phyloP scores from a whole-genome alignment of 768 basidiomycete genomes.

The Rhodotorula diobovata region DNA sequence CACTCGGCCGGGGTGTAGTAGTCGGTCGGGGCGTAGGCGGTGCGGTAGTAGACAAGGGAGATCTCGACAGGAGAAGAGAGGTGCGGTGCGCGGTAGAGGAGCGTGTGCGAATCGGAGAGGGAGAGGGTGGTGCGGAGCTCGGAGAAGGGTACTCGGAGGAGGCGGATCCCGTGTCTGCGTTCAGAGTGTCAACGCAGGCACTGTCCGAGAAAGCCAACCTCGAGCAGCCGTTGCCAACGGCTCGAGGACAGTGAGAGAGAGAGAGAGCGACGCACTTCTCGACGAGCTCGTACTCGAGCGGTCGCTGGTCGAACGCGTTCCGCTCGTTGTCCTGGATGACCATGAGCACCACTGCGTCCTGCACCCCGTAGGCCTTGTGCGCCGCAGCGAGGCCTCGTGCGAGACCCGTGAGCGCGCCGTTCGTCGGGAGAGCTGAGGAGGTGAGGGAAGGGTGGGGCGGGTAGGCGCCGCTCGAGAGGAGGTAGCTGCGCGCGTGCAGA shows the following conservation, averaged over 20 bases:
- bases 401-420: constrained; percentile 65
- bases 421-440: constrained; percentile 63
- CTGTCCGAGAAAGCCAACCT: no score
- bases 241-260: background rate
- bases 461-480: constrained; percentile 63
- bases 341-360: constrained; percentile 62
- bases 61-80: constrained; percentile 57
- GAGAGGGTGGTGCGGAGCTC: constrained; percentile 61
- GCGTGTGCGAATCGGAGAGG: constrained; percentile 47
- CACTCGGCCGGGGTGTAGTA: constrained; percentile 60
- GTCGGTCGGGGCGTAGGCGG: constrained; percentile 79
- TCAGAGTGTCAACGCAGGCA: no score
- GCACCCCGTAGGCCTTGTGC: constrained; percentile 63
- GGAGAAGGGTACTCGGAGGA: constrained; percentile 53
- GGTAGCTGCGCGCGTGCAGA: constrained; percentile 55
- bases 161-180: constrained; percentile 65
- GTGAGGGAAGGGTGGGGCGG: constrained; percentile 53
- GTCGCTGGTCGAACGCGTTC: constrained; percentile 90
- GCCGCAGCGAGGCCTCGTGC: constrained; percentile 72
- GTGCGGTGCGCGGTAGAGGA: constrained; percentile 45
- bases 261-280: constrained; percentile 57
- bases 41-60: constrained; percentile 82
- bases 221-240: no score
- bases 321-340: constrained; percentile 84
- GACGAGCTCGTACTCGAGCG: constrained; percentile 78